A percentile compares a stretch with the other conserved stretches of the same genome.
Conservation (phyloP, 306 rosid species). For the Senna tora region DNA sequence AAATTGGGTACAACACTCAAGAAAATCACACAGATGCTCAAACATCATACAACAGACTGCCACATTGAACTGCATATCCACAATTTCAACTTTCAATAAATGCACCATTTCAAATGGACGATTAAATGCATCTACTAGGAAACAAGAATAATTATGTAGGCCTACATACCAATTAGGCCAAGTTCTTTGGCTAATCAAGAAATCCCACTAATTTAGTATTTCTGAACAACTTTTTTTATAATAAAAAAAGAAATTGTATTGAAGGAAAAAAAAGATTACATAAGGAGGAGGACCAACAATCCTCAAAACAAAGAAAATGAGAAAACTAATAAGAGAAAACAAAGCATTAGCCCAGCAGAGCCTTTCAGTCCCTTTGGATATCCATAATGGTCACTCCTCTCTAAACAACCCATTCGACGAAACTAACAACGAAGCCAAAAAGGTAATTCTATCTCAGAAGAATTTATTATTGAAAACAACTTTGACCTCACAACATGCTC, state of each 20-base stretch:
- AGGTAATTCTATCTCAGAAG: too few relatives aligned
- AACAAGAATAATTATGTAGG: not conserved
- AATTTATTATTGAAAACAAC: too few relatives aligned
- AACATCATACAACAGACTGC: not conserved
- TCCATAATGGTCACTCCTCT: too few relatives aligned
- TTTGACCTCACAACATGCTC: not conserved
- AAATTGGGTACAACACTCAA: not conserved
- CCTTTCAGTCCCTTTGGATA: too few relatives aligned
- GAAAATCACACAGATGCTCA: slow-evolving; percentile 10
- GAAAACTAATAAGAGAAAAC: too few relatives aligned
- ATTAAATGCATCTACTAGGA: not conserved
- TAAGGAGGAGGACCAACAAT: too few relatives aligned
- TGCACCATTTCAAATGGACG: not conserved
- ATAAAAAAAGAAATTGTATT: too few relatives aligned
- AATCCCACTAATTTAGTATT: not conserved
- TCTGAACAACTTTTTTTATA: not conserved
- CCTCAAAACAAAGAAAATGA: too few relatives aligned
- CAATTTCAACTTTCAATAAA: not conserved
- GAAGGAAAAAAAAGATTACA: too few relatives aligned
- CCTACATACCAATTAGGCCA: not conserved
- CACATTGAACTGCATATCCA: not conserved
- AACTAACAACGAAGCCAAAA: too few relatives aligned
- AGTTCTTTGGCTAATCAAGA: not conserved
- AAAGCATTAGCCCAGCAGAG: too few relatives aligned
- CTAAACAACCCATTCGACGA: too few relatives aligned